phyloP scores from a whole-genome alignment of 2,329 filamentous ascomycete species.

The Penicillium sp. region DNA sequence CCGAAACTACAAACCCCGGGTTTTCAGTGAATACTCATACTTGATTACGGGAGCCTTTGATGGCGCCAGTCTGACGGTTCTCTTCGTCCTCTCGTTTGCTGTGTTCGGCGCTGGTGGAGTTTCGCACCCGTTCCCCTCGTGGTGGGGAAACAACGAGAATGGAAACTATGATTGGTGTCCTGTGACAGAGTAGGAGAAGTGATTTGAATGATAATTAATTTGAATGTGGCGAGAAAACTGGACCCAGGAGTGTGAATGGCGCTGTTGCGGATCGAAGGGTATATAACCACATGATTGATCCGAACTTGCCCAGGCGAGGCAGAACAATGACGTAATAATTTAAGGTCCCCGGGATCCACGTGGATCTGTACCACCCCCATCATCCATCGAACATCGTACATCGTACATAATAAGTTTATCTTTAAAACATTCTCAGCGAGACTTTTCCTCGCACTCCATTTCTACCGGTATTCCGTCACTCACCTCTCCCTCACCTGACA shows the following conservation, averaged over 20 bases:
- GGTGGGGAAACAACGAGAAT: constrained; percentile 56
- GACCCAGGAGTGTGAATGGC: background rate
- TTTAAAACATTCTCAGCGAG: too few relatives aligned
- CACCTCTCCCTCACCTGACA: too few relatives aligned
- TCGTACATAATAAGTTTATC: too few relatives aligned
- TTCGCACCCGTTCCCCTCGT: constrained; percentile 49
- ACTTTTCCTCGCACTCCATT: too few relatives aligned
- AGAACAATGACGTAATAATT: background rate
- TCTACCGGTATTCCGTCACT: too few relatives aligned
- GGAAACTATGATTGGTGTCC: constrained; percentile 54
- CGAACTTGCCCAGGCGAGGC: too few relatives aligned
- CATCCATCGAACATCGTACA: background rate
- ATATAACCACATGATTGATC: background rate
- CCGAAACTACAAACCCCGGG: constrained; percentile 52
- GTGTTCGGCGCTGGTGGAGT: constrained; percentile 55
- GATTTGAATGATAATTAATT: background rate
- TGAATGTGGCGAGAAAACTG: too few relatives aligned
- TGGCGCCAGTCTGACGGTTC: constrained; percentile 49
- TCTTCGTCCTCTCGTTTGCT: constrained; percentile 58
- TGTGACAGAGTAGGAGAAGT: constrained; percentile 25
- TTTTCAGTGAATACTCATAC: constrained; percentile 58
- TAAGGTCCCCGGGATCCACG: background rate
- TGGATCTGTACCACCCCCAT: background rate
- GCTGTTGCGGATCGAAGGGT: background rate
- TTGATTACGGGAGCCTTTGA: constrained; percentile 56